A percentile compares a stretch with the other conserved stretches of the same genome.
Evolutionary conservation across 2,329 filamentous ascomycete species (phyloP).

Genomic region (Aulographum hederae): DNA sequence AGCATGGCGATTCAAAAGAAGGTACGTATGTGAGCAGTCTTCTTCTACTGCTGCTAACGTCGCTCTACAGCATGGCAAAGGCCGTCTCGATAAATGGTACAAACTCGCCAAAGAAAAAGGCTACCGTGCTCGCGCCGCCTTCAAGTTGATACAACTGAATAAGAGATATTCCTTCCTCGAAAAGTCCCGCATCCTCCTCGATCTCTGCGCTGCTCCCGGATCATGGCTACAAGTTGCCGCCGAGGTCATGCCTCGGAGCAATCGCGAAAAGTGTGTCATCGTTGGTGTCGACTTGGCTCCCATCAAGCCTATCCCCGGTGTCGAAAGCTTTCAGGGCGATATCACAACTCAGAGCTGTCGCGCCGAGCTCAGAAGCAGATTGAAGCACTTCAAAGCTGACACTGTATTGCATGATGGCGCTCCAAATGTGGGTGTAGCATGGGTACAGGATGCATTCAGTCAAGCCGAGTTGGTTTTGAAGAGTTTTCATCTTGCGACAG

Average conservation of each 20-base stretch:
- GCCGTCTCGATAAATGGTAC: slow-evolving; percentile 97
- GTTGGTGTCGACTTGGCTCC: slow-evolving; percentile 86
- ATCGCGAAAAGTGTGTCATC: too few relatives aligned
- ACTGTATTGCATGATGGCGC: slow-evolving; percentile 93
- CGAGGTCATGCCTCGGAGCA: slow-evolving; percentile 81
- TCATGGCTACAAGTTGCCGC: slow-evolving; percentile 95
- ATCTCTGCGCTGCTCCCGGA: slow-evolving; percentile 95
- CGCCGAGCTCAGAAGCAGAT: slow-evolving; percentile 68
- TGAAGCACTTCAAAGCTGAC: slow-evolving; percentile 94
- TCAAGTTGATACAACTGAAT: slow-evolving; percentile 96
- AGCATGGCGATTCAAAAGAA: slow-evolving; percentile 99
- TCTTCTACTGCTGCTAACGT: slow-evolving; percentile 4
- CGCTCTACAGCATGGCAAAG: slow-evolving; percentile 59
- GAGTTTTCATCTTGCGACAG: slow-evolving; percentile 80
- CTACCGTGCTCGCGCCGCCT: slow-evolving; percentile 85
- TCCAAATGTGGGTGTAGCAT: slow-evolving; percentile 92
- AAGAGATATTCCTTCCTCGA: slow-evolving; percentile 98
- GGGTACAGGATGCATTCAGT: slow-evolving; percentile 96
- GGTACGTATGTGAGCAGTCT: slow-evolving; percentile 16
- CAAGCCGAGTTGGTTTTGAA: slow-evolving; percentile 87
- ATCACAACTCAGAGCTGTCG: slow-evolving; percentile 96
- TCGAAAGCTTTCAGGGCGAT: slow-evolving; percentile 92
- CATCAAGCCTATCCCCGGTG: slow-evolving; percentile 87
- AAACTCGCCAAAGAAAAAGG: slow-evolving; percentile 97
- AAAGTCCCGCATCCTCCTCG: slow-evolving; percentile 86